Base-by-base conservation (phyloP, 2,329 filamentous ascomycete genomes). In the Fusarium multiceps region DNA sequence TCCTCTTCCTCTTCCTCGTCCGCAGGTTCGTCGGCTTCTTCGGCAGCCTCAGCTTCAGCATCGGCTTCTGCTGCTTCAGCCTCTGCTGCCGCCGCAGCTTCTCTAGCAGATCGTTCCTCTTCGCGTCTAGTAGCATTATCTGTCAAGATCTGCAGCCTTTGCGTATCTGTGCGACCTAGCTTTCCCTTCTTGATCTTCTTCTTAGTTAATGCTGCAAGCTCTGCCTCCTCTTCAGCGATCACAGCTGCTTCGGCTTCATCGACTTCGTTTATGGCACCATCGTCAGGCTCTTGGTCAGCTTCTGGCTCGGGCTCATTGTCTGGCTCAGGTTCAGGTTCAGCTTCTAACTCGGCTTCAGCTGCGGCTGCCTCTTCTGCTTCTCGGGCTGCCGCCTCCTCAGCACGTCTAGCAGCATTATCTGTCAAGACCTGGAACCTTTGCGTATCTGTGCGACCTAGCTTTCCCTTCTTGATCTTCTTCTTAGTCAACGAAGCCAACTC, bases 401-500 rank as follows among this genome's bases (percentile, higher is more conserved):
- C 56, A n/a, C 64, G 55, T n/a, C 66, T 56, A 20, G 55, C 50
- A 21, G 51, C 51, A 25, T 64, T 68, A 12, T 46, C 57, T 18
- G 51, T 61, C 18, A 74, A 54, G 23, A 49, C 20, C 13, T 69
- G 55, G 11, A 65, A 66, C 25, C 72, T 51, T 21, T 74, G 72
- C 6, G 70, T 64, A 40, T 74, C 72, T 48, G 72, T 74, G 28
- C 63, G 68, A 16, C 72, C 72, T 23, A 74, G 20, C 30, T 63
- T 74, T 8, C 72, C 72, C 66, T 82, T 81, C 74, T 82, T 84
- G 34, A 49, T 56, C 28, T 73, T 77, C 61, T 76, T 77, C 13
- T 79, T 80, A 49, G 79, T 79, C 56, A 79, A 77, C 14, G 77
- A 78, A 20, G 79, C 79, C 23, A 81, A 80, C 72, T 85, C 82